Base-by-base conservation (phyloP, 1,284 basidiomycete genomes). In the Leccinum huronense region DNA sequence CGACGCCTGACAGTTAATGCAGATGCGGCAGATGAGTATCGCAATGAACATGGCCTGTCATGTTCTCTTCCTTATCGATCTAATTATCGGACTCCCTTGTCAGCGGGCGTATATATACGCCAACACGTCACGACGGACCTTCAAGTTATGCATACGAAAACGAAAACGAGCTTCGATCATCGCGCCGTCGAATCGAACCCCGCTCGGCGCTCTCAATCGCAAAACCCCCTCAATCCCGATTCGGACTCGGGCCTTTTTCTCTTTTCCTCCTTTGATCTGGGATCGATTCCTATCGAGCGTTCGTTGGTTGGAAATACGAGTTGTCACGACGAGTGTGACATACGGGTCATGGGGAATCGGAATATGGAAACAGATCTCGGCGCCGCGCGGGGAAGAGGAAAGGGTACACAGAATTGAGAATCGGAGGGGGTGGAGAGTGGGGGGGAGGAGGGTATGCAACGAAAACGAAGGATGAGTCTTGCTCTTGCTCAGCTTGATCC, bases 171-270 rank as follows among this genome's bases (percentile, higher is more conserved):
- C 59, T 45, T 61, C 38, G 57, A 58, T 58, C 34, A 23, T 48
- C 45, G 45, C 45, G 45, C 57, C 38, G n/a, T n/a, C 38, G 5
- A 58, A 58, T 42, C 30, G 60, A 63, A 40, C 34, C 42, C 34
- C 27, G 30, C 30, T 30, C 27, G 30, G 10, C 23, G 5, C 36
- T 34, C 36, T 63, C 62, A 64, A 64, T 64, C 48, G 62, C 62
- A 64, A 64, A 63, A 63, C 62, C 1, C 61, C 45, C 61, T 62
- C 61, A 62, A 7, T 5, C 58, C 60, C 5, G 38, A 61, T 42
- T 27, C 19, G 31, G 59, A 40, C 11, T 7, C 8, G 11, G 8
- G 7, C 38, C 19, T 14, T 19, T 23, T 5, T 1, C 19, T 48
- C 45, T 48, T 48, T 48, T 23, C 19, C 19, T 23, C 45, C 19